Evolutionary conservation across 345 rosid species (phyloP).

Genomic region (Lumnitzera littorea): DNA sequence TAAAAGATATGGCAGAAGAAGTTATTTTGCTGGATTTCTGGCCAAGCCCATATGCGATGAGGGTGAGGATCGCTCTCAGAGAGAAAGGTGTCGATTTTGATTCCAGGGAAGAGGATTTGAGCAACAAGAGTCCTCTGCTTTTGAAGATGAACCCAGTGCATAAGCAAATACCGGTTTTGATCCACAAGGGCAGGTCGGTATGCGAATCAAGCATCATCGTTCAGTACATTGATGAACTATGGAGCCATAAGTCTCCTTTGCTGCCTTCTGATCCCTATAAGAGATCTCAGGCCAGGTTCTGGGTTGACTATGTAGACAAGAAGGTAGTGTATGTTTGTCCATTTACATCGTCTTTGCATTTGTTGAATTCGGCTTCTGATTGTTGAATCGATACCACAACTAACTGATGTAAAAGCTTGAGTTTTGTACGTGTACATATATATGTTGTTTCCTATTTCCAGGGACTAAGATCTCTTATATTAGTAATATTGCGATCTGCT

Average conservation of each 20-base stretch:
- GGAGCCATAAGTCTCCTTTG: constrained; percentile 8
- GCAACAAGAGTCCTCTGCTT: constrained; percentile 14
- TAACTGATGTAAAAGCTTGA: no score
- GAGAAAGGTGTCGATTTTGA: constrained; percentile 16
- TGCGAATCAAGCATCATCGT: constrained; percentile 13
- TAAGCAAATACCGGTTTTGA: constrained; percentile 13
- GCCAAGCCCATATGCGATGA: constrained; percentile 12
- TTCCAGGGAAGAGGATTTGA: constrained; percentile 9
- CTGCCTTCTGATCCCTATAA: constrained; percentile 10
- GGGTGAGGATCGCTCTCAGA: constrained; percentile 14
- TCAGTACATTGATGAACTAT: constrained; percentile 17
- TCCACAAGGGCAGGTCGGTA: constrained; percentile 10
- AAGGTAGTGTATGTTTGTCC: constrained; percentile 8
- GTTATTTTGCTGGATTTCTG: constrained; percentile 11
- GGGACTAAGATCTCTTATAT: no score
- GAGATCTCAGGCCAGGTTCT: constrained; percentile 9
- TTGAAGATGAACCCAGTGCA: constrained; percentile 13
- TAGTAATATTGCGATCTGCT: no score
- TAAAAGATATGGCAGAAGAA: constrained; percentile 7
- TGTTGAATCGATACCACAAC: no score
- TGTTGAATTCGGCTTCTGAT: neutral
- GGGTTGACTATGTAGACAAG: constrained; percentile 16
- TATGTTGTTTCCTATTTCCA: no score
- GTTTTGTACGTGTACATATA: no score
- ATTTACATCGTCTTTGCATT: neutral